Base-by-base conservation (phyloP, 345 rosid species). In the Nasturtium officinale region DNA sequence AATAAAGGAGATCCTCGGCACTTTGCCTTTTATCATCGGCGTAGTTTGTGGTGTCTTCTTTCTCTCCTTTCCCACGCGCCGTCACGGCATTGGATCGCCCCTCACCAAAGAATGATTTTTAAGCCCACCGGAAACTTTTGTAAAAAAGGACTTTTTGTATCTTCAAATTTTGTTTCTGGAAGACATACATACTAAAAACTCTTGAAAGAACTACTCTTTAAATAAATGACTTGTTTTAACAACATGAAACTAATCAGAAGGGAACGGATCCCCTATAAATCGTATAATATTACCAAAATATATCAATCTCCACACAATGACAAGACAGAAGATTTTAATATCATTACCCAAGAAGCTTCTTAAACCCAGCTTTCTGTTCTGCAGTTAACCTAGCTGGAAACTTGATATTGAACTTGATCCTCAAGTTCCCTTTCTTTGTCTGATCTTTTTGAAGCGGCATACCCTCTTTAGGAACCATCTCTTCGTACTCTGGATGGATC, bases 61-160 rank as follows among this genome's bases (percentile, higher is more conserved):
- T 76, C 83, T 90, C 10, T 57, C 52, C 0, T 85, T 79, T 77
- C 98, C 96, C 3, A 77, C 83, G 25, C 82, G 82, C 61, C 95
- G 96, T 51, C 90, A 90, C 52, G 98, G 96, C 42, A 79, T 92
- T 2, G 89, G 92, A 29, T 67, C 74, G 32, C 97, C 96, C 9
- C 79, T 91, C 1, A 80, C 86, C 15, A 71, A 71, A 43, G 73
- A 77, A 60, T 77, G 30, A 10, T 16, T 35, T 48, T 38, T 7
- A 38, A 37, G 15, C 43, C 43, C 15, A 38, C 5, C 11, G 7
- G 12, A 61, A 66, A 50, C 54, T 66, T 56, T 57, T 56, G 72
- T 47, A 45, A 57, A 66, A 35, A 21, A 28, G n/a, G 4, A 46
- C 2, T 53, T 25, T 73, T 56, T n/a, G 51, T 9, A 35, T 28